Evolutionary conservation across 2,329 filamentous ascomycete genomes (phyloP).

Genomic region (Trichoderma asperellum): DNA sequence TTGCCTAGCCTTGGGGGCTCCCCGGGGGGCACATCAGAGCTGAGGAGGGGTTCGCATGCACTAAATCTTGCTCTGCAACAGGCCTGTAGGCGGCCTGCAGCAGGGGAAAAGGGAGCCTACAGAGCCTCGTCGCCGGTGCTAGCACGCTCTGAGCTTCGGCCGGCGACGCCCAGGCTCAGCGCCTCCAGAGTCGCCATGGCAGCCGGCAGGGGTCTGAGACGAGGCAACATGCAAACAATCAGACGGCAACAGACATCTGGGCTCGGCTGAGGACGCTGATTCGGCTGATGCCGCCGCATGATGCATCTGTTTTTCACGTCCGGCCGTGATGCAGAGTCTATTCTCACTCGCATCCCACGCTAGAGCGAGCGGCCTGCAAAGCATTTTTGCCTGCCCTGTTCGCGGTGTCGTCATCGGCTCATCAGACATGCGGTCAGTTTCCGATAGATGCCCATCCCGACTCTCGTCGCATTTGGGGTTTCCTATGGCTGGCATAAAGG

Average conservation of each 20-base stretch:
- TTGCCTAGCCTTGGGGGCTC: slow-evolving; percentile 12
- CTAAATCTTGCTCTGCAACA: slow-evolving; percentile 23
- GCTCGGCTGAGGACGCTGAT: slow-evolving; percentile 9
- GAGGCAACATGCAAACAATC: slow-evolving; percentile 30
- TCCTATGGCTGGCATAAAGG: not conserved
- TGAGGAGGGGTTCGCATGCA: slow-evolving; percentile 26
- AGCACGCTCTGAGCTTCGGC: slow-evolving; percentile 6
- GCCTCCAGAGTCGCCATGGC: slow-evolving; percentile 33
- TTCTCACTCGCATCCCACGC: slow-evolving; percentile 24
- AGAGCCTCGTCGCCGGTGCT: slow-evolving; percentile 3
- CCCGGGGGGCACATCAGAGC: slow-evolving; percentile 19
- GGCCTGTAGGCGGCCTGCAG: slow-evolving; percentile 11
- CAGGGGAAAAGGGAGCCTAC: slow-evolving; percentile 16
- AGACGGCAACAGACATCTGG: slow-evolving; percentile 14
- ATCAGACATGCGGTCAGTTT: slow-evolving; percentile 27
- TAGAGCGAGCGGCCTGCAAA: slow-evolving; percentile 15
- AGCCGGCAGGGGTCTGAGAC: slow-evolving; percentile 32
- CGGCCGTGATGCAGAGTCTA: slow-evolving; percentile 6
- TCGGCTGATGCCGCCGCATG: slow-evolving; percentile 20
- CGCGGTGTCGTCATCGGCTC: slow-evolving; percentile 22
- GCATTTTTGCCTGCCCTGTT: slow-evolving; percentile 11
- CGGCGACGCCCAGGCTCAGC: not conserved
- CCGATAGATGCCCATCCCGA: slow-evolving; percentile 2
- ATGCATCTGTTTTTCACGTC: slow-evolving; percentile 18
- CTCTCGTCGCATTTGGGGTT: not conserved